A percentile compares a stretch with the other conserved stretches of the same genome.
These are phyloP conservation scores for Malus hybrid DNA, from an alignment of 331 rosid species.

Conservation along the genomic window DNA sequence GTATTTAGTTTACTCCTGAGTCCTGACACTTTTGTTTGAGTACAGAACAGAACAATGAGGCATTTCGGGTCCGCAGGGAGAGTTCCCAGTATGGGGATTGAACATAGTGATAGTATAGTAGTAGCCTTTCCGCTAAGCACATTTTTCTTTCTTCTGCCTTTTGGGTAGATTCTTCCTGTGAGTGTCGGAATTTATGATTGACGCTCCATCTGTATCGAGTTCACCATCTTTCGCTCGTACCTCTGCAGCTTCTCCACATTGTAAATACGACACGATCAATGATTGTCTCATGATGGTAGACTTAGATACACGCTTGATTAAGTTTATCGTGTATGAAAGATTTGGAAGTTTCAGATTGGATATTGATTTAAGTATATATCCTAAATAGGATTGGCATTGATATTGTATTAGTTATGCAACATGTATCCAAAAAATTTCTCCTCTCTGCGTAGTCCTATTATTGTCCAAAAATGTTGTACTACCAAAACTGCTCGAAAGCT, in stretches of 20 bases:
- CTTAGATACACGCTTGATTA: neutral
- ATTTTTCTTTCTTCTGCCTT: neutral
- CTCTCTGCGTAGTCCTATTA: neutral
- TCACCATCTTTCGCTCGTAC: neutral
- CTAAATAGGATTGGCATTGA: neutral
- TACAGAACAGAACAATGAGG: neutral
- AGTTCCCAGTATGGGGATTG: neutral
- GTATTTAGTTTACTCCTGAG: neutral
- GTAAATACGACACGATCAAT: neutral
- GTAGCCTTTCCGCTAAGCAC: neutral
- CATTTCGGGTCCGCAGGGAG: neutral
- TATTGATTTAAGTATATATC: neutral
- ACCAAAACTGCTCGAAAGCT: neutral
- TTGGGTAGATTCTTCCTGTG: neutral
- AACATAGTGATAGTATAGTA: neutral
- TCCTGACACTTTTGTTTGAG: neutral
- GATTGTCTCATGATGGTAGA: neutral
- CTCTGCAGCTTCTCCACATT: neutral
- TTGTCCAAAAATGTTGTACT: neutral
- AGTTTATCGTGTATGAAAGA: neutral
- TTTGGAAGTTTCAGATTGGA: neutral
- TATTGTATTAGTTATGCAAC: neutral
- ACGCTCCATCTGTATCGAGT: neutral
- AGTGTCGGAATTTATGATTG: neutral
- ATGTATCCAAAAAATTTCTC: neutral